These are phyloP conservation scores for Polychaeton citri DNA, from an alignment of 2,329 filamentous ascomycete genomes.

Conservation along the genomic window DNA sequence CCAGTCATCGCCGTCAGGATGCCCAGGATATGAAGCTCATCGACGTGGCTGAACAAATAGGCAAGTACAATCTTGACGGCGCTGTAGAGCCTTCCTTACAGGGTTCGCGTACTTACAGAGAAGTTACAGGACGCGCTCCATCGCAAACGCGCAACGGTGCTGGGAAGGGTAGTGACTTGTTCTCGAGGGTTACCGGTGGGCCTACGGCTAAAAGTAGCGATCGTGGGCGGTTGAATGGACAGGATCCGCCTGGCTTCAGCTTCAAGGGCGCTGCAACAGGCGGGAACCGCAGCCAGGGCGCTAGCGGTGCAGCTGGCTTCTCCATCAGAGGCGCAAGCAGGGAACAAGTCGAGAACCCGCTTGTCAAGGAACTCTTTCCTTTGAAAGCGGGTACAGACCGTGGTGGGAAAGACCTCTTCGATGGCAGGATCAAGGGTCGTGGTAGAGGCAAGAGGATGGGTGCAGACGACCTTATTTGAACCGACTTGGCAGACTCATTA, in stretches of 20 bases:
- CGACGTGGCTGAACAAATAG: constrained; percentile 11
- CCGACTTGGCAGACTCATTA: too few relatives aligned
- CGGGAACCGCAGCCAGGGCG: neutral
- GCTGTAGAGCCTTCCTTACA: constrained; percentile 1
- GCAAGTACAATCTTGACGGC: constrained; percentile 14
- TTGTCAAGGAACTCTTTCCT: constrained; percentile 21
- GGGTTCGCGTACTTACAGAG: constrained; percentile 6
- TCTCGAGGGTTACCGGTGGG: constrained; percentile 9
- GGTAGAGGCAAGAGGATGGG: constrained; percentile 16
- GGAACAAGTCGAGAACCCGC: constrained; percentile 7
- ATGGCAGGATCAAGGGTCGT: constrained; percentile 17
- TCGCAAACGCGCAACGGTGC: neutral
- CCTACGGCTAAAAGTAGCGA: constrained; percentile 1
- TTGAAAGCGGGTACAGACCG: constrained; percentile 14
- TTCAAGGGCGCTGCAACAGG: constrained; percentile 17
- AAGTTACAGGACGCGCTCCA: constrained; percentile 2
- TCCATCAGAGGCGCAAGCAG: constrained; percentile 18
- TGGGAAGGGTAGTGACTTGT: constrained; percentile 8
- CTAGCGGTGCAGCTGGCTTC: constrained; percentile 8
- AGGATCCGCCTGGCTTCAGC: constrained; percentile 14
- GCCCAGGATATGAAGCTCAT: constrained; percentile 23
- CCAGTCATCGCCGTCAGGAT: constrained; percentile 31
- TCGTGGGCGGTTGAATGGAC: neutral
- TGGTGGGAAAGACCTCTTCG: constrained; percentile 18
- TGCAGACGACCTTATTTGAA: neutral